Evolutionary conservation across 345 rosid genomes (phyloP).

Genomic region (Capsella bursapastoris): DNA sequence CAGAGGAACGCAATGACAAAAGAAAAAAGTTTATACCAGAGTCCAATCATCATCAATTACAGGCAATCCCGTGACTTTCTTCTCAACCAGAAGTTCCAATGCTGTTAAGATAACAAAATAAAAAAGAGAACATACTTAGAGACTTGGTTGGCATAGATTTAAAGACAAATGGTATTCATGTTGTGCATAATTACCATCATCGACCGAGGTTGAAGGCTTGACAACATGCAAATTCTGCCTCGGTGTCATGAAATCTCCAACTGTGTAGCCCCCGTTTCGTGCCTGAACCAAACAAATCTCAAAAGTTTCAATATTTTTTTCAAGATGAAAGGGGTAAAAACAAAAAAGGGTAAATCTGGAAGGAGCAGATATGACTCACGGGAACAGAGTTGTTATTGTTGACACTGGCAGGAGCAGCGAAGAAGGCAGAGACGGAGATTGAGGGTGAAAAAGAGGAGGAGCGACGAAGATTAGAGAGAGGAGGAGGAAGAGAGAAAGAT

Average conservation of each 20-base stretch:
- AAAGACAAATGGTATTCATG: not conserved
- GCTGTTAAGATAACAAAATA: constrained; percentile 50
- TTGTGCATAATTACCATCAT: constrained; percentile 62
- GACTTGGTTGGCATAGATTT: not conserved
- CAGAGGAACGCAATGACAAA: constrained; percentile 6
- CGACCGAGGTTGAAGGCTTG: constrained; percentile 75
- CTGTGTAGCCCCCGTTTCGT: constrained; percentile 63
- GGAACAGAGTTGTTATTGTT: constrained; percentile 55
- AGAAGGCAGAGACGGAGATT: constrained; percentile 27
- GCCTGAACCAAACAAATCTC: constrained; percentile 48
- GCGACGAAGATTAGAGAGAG: constrained; percentile 42
- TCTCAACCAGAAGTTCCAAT: constrained; percentile 76
- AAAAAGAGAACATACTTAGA: constrained; percentile 1
- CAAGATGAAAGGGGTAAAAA: too few species aligned
- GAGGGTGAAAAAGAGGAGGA: constrained; percentile 33
- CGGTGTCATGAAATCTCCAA: constrained; percentile 90
- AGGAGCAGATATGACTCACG: constrained; percentile 35
- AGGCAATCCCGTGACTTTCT: constrained; percentile 89
- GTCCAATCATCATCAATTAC: constrained; percentile 89
- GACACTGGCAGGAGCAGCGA: constrained; percentile 46
- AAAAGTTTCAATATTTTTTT: not conserved
- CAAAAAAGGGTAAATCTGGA: not conserved
- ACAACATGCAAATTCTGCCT: constrained; percentile 71
- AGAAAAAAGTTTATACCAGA: constrained; percentile 54
- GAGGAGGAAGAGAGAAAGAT: constrained; percentile 35